These are phyloP conservation scores for Paraphaeosphaeria minitans DNA, from an alignment of 2,329 filamentous ascomycete species.

Conservation along the genomic window DNA sequence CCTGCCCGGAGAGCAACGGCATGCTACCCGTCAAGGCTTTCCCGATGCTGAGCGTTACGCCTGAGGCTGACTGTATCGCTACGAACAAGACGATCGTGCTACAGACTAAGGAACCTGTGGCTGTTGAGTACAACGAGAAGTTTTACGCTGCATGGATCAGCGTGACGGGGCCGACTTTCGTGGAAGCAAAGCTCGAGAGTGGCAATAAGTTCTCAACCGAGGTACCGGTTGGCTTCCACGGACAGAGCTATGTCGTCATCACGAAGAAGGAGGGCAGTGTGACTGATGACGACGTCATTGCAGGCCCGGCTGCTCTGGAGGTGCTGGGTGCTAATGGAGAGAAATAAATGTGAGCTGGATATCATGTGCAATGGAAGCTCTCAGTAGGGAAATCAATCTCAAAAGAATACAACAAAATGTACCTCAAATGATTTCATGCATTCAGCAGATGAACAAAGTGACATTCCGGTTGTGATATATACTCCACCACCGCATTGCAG, in stretches of 20 bases:
- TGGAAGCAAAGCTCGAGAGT: constrained; percentile 25
- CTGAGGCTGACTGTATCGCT: constrained; percentile 19
- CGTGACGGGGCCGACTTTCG: constrained; percentile 46
- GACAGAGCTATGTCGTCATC: constrained; percentile 51
- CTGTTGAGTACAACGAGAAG: constrained; percentile 24
- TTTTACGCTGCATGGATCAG: constrained; percentile 47
- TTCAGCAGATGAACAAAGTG: no score
- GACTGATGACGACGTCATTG: constrained; percentile 47
- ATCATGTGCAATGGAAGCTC: not conserved
- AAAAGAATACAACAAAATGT: not conserved
- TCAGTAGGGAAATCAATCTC: not conserved
- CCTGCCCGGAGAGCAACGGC: constrained; percentile 61
- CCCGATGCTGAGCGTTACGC: constrained; percentile 50
- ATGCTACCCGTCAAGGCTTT: constrained; percentile 66
- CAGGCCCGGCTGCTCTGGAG: constrained; percentile 42
- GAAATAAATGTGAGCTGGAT: not conserved
- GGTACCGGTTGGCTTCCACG: constrained; percentile 41
- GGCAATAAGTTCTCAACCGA: constrained; percentile 26
- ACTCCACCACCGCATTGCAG: no score
- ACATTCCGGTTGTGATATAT: no score
- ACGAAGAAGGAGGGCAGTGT: constrained; percentile 46
- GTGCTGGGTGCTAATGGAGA: constrained; percentile 17
- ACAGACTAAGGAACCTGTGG: constrained; percentile 29
- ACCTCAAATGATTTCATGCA: not conserved
- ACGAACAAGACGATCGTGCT: constrained; percentile 22